Base-by-base conservation (phyloP, 2,329 filamentous ascomycete species). In the Exophiala oligosperma region DNA sequence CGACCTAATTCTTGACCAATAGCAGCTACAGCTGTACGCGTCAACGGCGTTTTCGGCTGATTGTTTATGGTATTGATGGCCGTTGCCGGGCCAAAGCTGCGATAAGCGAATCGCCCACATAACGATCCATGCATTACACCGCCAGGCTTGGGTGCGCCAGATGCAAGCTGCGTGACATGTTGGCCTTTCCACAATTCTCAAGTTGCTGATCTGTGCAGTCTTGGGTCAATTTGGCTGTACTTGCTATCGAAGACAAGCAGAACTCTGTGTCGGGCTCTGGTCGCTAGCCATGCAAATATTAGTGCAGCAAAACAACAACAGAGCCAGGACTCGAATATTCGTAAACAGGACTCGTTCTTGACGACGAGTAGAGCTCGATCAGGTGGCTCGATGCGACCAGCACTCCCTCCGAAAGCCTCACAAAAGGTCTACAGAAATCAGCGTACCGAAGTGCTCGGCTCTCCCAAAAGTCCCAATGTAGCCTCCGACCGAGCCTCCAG, bases 311-410 rank as follows among this genome's bases (percentile, higher is more conserved):
- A 24, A 48, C 12, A 29, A 48, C 28, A 48, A 26, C 9, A 24
- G 46, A 48, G 46, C 26, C 23, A 48, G 28, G 46, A 29, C 12
- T 21, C 48, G 17, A 43, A 35, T 6, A 35, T 8, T 9, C 32
- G 29, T 43, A 24, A 41, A 37, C 24, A 55, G 67, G 61, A 63
- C 57, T 21, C 49, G n/a, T 35, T 38, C 35, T 21, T 53, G 49
- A 26, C 23, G n/a, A n/a, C 7, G 12, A 48, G 38, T 28, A 35
- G 35, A 26, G 23, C 35, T 38, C 24, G 32, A 47, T 21, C 29
- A 21, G 49, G 23, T 23, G 28, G 67, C 66, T 43, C 70, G 70
- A 78, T 78, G 76, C 74, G 56, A 41, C 44, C 62, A 48, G 53
- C 59, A 29, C 37, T 52, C 14, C 63, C 72, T 71, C 67, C 68